Conservation (phyloP, 192 early-diverging fungal species). For the Gonapodya sp. region DNA sequence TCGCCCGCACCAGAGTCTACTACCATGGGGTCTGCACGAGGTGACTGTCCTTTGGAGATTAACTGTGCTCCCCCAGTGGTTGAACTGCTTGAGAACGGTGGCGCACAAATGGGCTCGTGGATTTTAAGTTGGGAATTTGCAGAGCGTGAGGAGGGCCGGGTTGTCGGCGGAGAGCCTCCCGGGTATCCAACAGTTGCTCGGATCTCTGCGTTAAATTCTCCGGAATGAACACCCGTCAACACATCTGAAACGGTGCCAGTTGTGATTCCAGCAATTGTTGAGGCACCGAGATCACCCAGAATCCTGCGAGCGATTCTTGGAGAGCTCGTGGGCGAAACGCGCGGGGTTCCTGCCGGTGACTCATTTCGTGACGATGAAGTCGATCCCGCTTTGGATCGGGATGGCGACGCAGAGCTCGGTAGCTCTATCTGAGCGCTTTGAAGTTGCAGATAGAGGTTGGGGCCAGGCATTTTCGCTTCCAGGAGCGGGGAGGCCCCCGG, state of each 20-base stretch:
- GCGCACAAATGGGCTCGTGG: not conserved
- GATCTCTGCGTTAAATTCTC: not conserved
- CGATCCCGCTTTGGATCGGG: not conserved
- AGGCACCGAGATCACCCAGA: not conserved
- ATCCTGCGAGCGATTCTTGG: not conserved
- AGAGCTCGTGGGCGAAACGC: not conserved
- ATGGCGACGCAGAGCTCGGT: not conserved
- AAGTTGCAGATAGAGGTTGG: not conserved
- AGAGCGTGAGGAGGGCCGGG: not conserved
- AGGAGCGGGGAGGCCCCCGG: not conserved
- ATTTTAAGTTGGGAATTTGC: not conserved
- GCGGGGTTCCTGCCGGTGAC: not conserved
- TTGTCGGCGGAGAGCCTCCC: not conserved
- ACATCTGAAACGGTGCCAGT: not conserved
- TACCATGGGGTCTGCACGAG: not conserved
- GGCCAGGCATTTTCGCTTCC: not conserved
- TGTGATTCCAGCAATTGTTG: too few relatives aligned
- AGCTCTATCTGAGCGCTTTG: not conserved
- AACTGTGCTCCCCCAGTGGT: not conserved
- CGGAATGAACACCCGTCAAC: not conserved
- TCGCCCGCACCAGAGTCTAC: not conserved
- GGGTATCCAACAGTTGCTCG: too few relatives aligned
- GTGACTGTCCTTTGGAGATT: not conserved
- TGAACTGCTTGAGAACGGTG: not conserved
- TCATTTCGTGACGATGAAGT: not conserved